Evolutionary conservation across 495 filamentous ascomycete genomes (phyloP), one percentile per base, ranked within the genome.

Genomic region (Annulohypoxylon moriforme): DNA sequence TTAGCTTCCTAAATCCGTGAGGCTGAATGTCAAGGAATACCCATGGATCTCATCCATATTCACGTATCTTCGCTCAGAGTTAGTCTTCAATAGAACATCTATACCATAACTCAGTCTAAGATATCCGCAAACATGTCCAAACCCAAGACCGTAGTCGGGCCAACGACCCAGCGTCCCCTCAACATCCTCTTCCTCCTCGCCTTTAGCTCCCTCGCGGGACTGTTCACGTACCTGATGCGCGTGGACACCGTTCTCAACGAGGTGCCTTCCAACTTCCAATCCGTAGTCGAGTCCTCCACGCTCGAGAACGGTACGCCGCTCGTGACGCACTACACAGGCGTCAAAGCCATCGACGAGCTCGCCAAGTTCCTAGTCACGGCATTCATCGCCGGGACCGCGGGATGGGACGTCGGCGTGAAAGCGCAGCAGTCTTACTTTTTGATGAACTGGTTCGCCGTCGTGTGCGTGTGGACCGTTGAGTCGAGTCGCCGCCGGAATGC

Each of bases 381-480:
- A 0, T 79, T 77, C 61, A 22, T 71, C 36, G 55, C 69, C 29
- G 75, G 68, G 0, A 44, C 72, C 2, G 66, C 67, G 6, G 38
- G 64, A 9, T 71, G 65, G 68, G 75, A 77, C 40, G 33, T 29
- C 36, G 71, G 72, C 14, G 60, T 60, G 4, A 52, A 49, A 11
- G 25, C 71, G 3, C 75, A 75, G 50, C 72, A 76, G 68, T 38
- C 63, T 16, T 73, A 77, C 42, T 75, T 77, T 47, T 57, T 74
- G 3, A 50, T 71, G 13, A 55, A 75, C n/a, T 73, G 75, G 56
- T 69, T 77, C 31, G 71, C 74, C 1, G 64, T 76, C 18, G 52
- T 80, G 40, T 68, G 67, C 6, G 72, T 80, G 49, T 79, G 73
- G 76, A 69, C 61, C 1, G 62, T 79, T 16, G 79, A 81, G 70